phyloP scores from a whole-genome alignment of 441 rosid genomes.

The Arabidopsis hybrid region DNA sequence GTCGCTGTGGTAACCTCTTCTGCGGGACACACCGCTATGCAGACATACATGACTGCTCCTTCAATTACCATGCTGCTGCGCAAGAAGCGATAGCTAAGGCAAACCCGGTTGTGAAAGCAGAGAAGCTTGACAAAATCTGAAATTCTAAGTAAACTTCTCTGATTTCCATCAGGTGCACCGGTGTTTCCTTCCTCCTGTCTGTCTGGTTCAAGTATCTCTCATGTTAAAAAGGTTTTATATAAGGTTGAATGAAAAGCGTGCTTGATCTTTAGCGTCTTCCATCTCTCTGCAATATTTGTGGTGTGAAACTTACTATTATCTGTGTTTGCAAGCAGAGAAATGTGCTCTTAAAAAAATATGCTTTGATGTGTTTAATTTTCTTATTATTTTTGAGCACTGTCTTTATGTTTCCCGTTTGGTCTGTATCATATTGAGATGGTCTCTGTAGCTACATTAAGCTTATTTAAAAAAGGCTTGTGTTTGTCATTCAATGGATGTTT shows the following conservation, averaged over 20 bases:
- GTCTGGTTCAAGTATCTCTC: slow-evolving; percentile 41
- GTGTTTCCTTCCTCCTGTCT: slow-evolving; percentile 27
- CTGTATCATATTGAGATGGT: slow-evolving; percentile 42
- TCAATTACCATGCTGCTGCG: slow-evolving; percentile 68
- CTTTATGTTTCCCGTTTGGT: slow-evolving; percentile 27
- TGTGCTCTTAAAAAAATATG: slow-evolving; percentile 26
- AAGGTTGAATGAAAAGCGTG: slow-evolving; percentile 38
- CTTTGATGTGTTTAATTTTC: slow-evolving; percentile 33
- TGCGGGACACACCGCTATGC: slow-evolving; percentile 75
- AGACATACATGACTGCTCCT: slow-evolving; percentile 63
- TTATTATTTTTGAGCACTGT: slow-evolving; percentile 33
- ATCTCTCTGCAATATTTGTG: slow-evolving; percentile 33
- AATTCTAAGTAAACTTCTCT: slow-evolving; percentile 6
- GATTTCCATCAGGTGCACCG: slow-evolving; percentile 21
- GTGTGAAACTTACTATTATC: slow-evolving; percentile 35
- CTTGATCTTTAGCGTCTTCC: slow-evolving; percentile 34
- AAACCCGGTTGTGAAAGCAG: slow-evolving; percentile 73
- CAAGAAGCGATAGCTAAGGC: slow-evolving; percentile 74
- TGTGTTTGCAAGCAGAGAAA: slow-evolving; percentile 34
- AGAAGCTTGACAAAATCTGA: slow-evolving; percentile 75
- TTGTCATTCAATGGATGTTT: slow-evolving; percentile 6
- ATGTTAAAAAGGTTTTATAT: slow-evolving; percentile 39
- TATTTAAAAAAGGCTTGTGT: neutral
- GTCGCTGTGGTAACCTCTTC: slow-evolving; percentile 72
- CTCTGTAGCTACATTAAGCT: slow-evolving; percentile 32